Evolutionary conservation across 2,329 filamentous ascomycete genomes (phyloP).

Genomic region (Ampelomyces quisqualis): DNA sequence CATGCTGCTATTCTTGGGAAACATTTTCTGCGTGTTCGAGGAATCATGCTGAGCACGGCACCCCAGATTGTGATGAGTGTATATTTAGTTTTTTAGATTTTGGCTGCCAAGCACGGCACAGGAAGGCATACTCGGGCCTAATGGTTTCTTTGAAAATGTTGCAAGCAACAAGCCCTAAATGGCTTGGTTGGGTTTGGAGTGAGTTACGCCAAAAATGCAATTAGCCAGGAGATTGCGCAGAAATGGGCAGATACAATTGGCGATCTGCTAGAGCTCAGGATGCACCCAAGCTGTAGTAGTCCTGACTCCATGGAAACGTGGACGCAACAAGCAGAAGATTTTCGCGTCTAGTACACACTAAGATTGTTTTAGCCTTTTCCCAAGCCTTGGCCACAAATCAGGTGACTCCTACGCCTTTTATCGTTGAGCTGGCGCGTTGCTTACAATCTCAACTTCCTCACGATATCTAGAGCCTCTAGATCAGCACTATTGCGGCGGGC

Average conservation of each 20-base stretch:
- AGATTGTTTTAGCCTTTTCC: constrained; percentile 28
- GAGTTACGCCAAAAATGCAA: constrained; percentile 46
- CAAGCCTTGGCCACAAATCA: constrained; percentile 30
- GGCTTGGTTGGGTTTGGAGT: constrained; percentile 44
- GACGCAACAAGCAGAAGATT: no score
- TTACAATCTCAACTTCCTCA: no score
- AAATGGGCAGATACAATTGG: constrained; percentile 37
- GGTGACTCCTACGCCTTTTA: no score
- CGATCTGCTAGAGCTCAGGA: constrained; percentile 30
- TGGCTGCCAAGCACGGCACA: constrained; percentile 44
- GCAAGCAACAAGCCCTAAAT: no score
- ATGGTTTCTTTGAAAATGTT: no score
- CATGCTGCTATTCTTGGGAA: background rate
- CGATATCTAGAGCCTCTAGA: no score
- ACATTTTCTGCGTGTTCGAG: constrained; percentile 28
- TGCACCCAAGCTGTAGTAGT: constrained; percentile 21
- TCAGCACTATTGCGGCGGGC: no score
- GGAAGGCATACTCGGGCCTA: constrained; percentile 45
- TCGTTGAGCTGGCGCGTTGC: no score
- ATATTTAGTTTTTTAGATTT: constrained; percentile 45
- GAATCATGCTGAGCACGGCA: constrained; percentile 38
- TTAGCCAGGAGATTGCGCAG: constrained; percentile 34
- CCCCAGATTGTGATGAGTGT: no score
- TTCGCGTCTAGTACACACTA: constrained; percentile 13
- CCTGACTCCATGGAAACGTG: no score